Percentiles rank a stretch among this genome's conserved stretches.
Conservation (phyloP, 257 asterid genomes). For the Solanum okadae region DNA sequence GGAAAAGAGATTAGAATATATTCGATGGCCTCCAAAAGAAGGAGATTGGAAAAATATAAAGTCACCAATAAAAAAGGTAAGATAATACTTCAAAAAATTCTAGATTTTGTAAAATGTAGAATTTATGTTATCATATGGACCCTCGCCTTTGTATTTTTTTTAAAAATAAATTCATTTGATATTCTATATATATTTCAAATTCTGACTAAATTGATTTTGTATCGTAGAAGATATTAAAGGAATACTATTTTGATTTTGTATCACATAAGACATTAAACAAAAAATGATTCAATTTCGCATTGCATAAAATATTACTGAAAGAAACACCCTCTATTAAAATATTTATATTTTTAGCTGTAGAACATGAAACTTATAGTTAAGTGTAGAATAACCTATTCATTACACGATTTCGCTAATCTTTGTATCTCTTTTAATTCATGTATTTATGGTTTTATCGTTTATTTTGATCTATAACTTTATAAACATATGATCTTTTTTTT, state of each 20-base stretch:
- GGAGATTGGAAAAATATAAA: neutral
- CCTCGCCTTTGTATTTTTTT: neutral
- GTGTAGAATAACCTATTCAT: neutral
- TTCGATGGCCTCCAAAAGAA: neutral
- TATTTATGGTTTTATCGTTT: neutral
- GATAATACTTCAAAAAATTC: neutral
- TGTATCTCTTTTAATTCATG: neutral
- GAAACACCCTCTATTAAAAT: no score
- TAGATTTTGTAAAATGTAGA: neutral
- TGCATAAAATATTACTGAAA: no score
- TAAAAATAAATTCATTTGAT: neutral
- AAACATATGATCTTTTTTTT: neutral
- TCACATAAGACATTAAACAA: no score
- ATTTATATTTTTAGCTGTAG: neutral
- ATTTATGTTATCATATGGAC: neutral
- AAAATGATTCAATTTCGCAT: neutral
- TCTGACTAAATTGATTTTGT: neutral
- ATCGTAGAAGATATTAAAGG: neutral
- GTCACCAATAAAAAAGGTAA: neutral
- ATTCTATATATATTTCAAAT: accelerated
- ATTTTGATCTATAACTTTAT: neutral
- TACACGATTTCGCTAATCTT: accelerated
- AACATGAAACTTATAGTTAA: neutral
- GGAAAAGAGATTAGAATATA: neutral
- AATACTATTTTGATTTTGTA: no score